phyloP scores from a whole-genome alignment of 768 basidiomycete species.

The Russula sp. region DNA sequence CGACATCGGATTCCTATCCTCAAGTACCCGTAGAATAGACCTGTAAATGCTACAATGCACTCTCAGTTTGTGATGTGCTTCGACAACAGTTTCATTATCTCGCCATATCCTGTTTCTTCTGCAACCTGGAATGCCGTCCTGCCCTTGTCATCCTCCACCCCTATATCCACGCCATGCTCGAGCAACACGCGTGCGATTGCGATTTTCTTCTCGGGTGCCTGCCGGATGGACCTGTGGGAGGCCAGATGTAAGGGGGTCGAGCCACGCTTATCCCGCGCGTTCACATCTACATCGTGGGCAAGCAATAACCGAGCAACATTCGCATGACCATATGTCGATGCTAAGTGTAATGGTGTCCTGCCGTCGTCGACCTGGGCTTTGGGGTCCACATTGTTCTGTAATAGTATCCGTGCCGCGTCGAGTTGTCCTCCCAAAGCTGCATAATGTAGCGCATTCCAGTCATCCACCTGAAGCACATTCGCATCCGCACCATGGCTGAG shows the following conservation, averaged over 20 bases:
- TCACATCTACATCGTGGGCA: not conserved
- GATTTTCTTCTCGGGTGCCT: not conserved
- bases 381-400: not conserved
- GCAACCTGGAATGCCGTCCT: not conserved
- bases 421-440: not conserved
- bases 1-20: constrained; percentile 26
- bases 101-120: not conserved
- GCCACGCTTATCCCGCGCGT: not conserved
- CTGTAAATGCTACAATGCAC: not conserved
- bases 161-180: not conserved
- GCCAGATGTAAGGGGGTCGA: not conserved
- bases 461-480: not conserved
- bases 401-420: not conserved
- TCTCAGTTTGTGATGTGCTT: not conserved
- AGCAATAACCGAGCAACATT: not conserved
- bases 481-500: not conserved
- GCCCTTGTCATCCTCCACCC: not conserved
- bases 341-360: not conserved
- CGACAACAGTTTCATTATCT: not conserved
- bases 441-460: not conserved
- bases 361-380: constrained; percentile 24
- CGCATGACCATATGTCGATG: not conserved
- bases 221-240: too few species aligned
- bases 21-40: constrained; percentile 26
- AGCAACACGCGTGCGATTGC: not conserved